Conservation (phyloP, 148 eudicot genomes). For the Cornus controversa region DNA sequence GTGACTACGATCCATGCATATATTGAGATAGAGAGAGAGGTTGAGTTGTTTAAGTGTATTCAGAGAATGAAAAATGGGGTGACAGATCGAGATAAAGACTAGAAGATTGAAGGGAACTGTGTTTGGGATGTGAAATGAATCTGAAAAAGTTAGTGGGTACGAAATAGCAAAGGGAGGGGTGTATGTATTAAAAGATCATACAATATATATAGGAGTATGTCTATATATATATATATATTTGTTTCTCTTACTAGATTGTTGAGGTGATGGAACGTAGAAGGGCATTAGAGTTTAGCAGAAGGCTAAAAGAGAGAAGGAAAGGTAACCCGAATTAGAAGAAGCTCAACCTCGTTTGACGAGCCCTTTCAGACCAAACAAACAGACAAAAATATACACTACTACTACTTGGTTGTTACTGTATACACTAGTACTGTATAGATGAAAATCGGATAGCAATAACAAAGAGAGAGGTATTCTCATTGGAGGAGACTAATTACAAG, state of each 20-base stretch:
- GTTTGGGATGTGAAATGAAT: constrained; percentile 17
- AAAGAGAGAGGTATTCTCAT: too few species aligned
- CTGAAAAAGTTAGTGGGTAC: background rate
- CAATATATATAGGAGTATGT: too few species aligned
- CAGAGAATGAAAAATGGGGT: background rate
- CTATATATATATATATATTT: background rate
- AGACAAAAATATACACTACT: too few species aligned
- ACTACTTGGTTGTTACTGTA: too few species aligned
- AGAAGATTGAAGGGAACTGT: constrained; percentile 13
- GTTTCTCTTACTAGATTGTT: background rate
- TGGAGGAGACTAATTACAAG: background rate
- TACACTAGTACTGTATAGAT: too few species aligned
- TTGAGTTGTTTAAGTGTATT: background rate
- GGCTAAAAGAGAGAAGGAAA: background rate
- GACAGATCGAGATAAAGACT: background rate
- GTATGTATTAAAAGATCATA: background rate
- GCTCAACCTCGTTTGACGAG: constrained; percentile 27
- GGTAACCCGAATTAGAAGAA: background rate
- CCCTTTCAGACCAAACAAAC: background rate
- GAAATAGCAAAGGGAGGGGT: background rate
- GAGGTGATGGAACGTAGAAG: constrained; percentile 22
- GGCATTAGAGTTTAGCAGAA: constrained; percentile 18
- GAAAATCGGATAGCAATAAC: too few species aligned
- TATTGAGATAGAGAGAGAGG: background rate
- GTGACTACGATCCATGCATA: constrained; percentile 28